Base-by-base conservation (phyloP, 2,329 filamentous ascomycete species). In the Teratosphaeria gauchensis region DNA sequence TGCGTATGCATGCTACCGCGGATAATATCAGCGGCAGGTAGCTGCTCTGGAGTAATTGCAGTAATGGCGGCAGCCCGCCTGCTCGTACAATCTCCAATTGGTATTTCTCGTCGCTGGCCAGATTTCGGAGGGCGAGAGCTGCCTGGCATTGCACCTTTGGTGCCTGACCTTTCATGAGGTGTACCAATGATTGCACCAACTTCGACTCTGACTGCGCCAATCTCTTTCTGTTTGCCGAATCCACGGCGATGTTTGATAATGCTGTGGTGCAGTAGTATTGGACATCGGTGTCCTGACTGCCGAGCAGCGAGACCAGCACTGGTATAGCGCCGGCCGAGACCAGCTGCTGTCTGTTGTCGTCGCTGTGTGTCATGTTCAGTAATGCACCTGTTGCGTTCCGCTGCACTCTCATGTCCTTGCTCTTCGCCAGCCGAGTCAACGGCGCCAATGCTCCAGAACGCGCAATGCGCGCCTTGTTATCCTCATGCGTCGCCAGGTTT, bases 231-330 rank as follows among this genome's bases (percentile, higher is more conserved):
- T 97, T 97, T 69, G 85, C 88, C 53, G 88, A 82, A 72, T 99
- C 94, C 57, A 99, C 94, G 6, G 94, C 94, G 67, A 99, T 99
- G 74, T 99, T 99, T 81, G 92, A 97, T 59, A 99, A 83, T 12
- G 94, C 94, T 4, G 94, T 99, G 19, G 94, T 99, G 78, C 94
- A 99, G 77, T 99, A 99, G 76, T 99, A 99, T 77, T 99, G 94
- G 33, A 99, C 94, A 71, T 99, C 94, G 65, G 96, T 92, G 70
- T 99, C 94, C 59, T 87, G 79, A 30, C 94, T 97, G 8, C 90
- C 91, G 53, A 99, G 85, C 28, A 99, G 85, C 71, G 96, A 91
- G 48, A 99, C 94, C 30, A 99, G 85, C 8, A 99, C 92, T 4
- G 94, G 94, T 64, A 99, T 96, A n/a, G 94, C 94, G 63, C 92